Evolutionary conservation across 306 rosid species (phyloP).

Genomic region (Mucuna pruriens): DNA sequence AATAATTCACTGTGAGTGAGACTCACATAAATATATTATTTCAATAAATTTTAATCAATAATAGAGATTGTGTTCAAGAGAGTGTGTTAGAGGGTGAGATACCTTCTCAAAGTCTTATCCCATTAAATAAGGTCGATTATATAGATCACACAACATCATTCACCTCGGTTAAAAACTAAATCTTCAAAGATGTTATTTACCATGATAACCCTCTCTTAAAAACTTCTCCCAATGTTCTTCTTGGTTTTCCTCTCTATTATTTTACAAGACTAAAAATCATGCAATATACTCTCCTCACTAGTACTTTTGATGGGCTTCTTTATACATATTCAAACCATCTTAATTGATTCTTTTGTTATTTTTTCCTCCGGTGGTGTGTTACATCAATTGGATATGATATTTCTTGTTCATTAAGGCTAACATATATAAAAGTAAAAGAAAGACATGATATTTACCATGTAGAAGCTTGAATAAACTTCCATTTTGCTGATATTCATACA

Average conservation of each 20-base stretch:
- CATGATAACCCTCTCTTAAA: too few species aligned
- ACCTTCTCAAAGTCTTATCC: too few species aligned
- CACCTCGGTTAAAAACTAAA: not conserved
- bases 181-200: not conserved
- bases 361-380: too few species aligned
- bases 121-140: not conserved
- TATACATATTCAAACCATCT: not conserved
- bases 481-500: conserved; percentile 75
- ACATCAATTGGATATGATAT: not conserved
- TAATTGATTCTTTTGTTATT: too few species aligned
- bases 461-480: conserved; percentile 78
- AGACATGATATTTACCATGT: conserved; percentile 59
- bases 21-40: too few species aligned
- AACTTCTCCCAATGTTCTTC: not conserved
- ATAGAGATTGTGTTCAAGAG: too few species aligned
- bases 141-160: too few species aligned
- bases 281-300: not conserved
- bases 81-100: too few species aligned
- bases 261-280: too few species aligned
- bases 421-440: not conserved
- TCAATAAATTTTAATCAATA: too few species aligned
- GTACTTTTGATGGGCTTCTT: not conserved
- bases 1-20: too few species aligned
- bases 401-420: not conserved
- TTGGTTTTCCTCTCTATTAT: not conserved